A percentile compares a stretch with the other conserved stretches of the same genome.
Evolutionary conservation across 805 yeast genomes (phyloP).

Genomic region (Ogataea ramenticola): DNA sequence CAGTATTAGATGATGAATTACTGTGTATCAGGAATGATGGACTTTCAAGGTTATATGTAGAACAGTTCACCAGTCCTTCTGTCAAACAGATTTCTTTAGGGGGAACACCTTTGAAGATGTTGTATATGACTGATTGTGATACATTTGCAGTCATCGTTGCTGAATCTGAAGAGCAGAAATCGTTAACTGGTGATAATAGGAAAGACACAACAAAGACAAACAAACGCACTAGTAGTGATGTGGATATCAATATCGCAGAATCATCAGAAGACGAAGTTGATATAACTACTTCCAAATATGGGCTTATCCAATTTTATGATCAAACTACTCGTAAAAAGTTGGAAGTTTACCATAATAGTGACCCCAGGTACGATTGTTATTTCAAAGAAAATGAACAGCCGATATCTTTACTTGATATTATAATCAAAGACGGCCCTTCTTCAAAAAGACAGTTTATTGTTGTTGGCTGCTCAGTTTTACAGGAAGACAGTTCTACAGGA

Average conservation of each 20-base stretch:
- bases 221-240: neutral
- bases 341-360: neutral
- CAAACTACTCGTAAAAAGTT: neutral
- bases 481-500: neutral
- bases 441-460: neutral
- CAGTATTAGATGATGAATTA: conserved; percentile 9
- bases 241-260: neutral
- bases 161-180: neutral
- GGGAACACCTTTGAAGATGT: conserved; percentile 18
- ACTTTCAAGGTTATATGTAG: conserved; percentile 16
- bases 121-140: conserved; percentile 14
- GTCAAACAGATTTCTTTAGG: conserved; percentile 19
- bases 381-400: neutral
- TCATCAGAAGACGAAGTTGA: neutral
- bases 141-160: conserved; percentile 14
- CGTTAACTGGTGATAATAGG: neutral
- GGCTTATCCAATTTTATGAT: neutral
- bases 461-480: neutral
- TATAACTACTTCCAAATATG: neutral
- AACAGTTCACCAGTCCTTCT: conserved; percentile 9
- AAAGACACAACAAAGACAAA: no score
- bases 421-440: neutral
- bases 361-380: neutral
- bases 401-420: neutral
- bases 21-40: conserved; percentile 28